Evolutionary conservation across 2,329 filamentous ascomycete species (phyloP), one percentile per base, ranked within the genome.

Genomic region (Arthrobotrys conoides): DNA sequence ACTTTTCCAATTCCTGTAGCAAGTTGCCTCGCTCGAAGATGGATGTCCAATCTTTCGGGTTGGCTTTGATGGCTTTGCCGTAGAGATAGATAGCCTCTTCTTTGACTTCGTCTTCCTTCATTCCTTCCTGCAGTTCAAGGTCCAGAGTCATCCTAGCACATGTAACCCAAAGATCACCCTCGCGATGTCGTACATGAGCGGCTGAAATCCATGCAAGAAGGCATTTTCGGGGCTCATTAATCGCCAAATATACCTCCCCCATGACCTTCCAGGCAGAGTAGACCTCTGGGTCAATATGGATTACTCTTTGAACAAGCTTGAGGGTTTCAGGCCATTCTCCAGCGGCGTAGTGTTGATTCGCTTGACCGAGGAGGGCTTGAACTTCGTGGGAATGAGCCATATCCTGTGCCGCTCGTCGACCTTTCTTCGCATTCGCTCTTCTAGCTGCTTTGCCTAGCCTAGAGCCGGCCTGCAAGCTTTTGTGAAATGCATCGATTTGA

Each of bases 261-360:
- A 92, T 83, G 12, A 90, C 85, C 14, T 87, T 88, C 90, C 90
- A 92, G 24, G 90, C 90, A 80, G 89, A 87, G 79, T 90, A 87
- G 0, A 89, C 91, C 83, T 91, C 90, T 20, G 89, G 89, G 80
- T 92, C 91, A 82, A 91, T 90, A 64, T 90, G 87, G 81, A 92
- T 90, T 72, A 91, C 88, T 81, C 91, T 90, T 48, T 88, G 87
- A 8, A 89, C 87, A 22, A 88, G 85, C 16, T 87, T 87, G 41
- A 90, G 85, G 4, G 91, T 90, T 48, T 87, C 85, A 4, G 89
- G 87, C 80, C 91, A 90, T 20, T 91, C 87, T 27, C 88, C 86
- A 9, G 88, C 86, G 75, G 93, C 86, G 82, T 91, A 94, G 3
- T 90, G 89, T 76, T 90, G 87, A 75, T 90, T 92, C 2, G 92